These are phyloP conservation scores for Serpula lacrymans DNA, from an alignment of 768 basidiomycete genomes.

Conservation along the genomic window DNA sequence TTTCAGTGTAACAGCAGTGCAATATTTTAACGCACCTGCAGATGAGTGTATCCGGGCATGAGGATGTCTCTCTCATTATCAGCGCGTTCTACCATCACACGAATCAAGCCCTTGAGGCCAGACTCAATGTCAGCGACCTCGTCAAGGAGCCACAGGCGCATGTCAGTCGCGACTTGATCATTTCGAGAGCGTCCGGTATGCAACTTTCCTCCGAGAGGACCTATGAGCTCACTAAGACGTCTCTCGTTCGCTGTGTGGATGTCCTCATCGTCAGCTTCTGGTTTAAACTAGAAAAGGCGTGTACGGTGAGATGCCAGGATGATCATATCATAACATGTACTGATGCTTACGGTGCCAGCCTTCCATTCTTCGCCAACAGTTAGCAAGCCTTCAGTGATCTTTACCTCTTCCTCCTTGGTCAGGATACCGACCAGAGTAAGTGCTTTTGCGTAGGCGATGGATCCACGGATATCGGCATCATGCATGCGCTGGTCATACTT, in stretches of 20 bases:
- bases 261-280: slow-evolving; percentile 91
- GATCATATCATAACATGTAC: slow-evolving; percentile 1
- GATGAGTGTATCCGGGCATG: slow-evolving; percentile 95
- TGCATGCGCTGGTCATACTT: slow-evolving; percentile 95
- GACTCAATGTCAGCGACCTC: slow-evolving; percentile 66
- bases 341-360: slow-evolving; percentile 57
- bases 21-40: slow-evolving; percentile 62
- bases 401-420: slow-evolving; percentile 66
- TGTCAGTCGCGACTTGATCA: slow-evolving; percentile 98
- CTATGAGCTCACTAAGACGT: slow-evolving; percentile 88
- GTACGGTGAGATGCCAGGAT: neutral
- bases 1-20: no score
- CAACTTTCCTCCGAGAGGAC: slow-evolving; percentile 88
- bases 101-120: slow-evolving; percentile 73
- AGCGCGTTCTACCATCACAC: slow-evolving; percentile 88
- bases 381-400: slow-evolving; percentile 71
- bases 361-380: slow-evolving; percentile 85
- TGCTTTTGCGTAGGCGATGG: slow-evolving; percentile 93
- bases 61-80: slow-evolving; percentile 90
- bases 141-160: slow-evolving; percentile 92
- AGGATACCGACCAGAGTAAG: slow-evolving; percentile 79
- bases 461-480: slow-evolving; percentile 86
- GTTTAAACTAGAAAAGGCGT: slow-evolving; percentile 53
- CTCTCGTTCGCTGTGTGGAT: slow-evolving; percentile 99
- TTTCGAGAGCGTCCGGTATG: slow-evolving; percentile 97